These are phyloP conservation scores for Glycine tomentella DNA, from an alignment of 306 rosid species.

Conservation along the genomic window DNA sequence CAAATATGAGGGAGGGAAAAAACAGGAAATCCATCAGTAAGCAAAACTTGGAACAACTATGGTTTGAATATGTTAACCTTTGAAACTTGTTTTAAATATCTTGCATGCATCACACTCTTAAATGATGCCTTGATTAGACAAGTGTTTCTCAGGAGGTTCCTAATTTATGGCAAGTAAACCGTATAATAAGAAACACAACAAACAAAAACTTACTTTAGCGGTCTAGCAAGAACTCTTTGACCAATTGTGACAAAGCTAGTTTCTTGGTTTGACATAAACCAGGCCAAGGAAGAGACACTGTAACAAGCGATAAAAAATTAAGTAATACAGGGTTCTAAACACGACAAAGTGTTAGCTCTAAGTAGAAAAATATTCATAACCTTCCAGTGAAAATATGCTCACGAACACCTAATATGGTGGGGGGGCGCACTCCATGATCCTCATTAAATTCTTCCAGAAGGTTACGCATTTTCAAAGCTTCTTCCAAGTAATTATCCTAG, in stretches of 20 bases:
- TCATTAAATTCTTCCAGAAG: constrained; percentile 92
- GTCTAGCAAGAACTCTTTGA: constrained; percentile 96
- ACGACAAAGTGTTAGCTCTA: constrained; percentile 29
- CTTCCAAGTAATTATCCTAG: constrained; percentile 97
- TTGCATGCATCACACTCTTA: no score
- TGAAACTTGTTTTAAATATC: no score
- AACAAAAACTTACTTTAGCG: constrained; percentile 85
- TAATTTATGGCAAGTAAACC: constrained; percentile 1
- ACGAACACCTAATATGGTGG: constrained; percentile 93
- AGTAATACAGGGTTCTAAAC: constrained; percentile 18
- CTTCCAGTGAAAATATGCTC: constrained; percentile 98
- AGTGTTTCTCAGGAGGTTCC: neutral
- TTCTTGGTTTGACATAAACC: constrained; percentile 99
- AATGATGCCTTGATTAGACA: no score
- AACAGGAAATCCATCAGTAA: constrained; percentile 22
- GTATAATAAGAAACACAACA: constrained; percentile 33
- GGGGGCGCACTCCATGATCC: constrained; percentile 93
- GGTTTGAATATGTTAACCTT: no score
- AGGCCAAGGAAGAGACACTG: constrained; percentile 99
- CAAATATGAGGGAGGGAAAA: neutral
- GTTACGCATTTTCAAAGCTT: constrained; percentile 97
- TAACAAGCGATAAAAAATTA: constrained; percentile 38
- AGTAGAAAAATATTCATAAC: constrained; percentile 53
- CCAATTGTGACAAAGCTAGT: constrained; percentile 96
- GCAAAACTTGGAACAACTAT: no score